These are phyloP conservation scores for Vitis rotundifolia DNA, from an alignment of 164 flowering plant genomes.

Conservation along the genomic window DNA sequence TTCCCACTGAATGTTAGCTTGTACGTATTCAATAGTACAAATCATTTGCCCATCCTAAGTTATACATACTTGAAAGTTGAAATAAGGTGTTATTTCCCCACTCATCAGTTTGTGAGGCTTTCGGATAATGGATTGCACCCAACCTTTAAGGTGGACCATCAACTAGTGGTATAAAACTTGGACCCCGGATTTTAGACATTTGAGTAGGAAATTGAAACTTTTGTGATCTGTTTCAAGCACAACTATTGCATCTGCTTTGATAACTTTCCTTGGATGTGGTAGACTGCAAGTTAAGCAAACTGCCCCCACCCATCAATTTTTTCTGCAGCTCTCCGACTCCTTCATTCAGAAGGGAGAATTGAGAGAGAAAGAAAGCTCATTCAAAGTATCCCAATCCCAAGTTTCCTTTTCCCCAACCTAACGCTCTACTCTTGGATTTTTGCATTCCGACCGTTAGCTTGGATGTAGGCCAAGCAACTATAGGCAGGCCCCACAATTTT, in stretches of 20 bases:
- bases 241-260: not conserved
- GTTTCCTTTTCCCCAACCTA: constrained; percentile 28
- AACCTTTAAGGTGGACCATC: no score
- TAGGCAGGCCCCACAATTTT: constrained; percentile 6
- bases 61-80: no score
- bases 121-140: no score
- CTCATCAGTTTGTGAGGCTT: no score
- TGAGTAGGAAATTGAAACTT: not conserved
- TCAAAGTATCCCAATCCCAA: constrained; percentile 12
- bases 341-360: constrained; percentile 18
- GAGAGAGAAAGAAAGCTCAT: not conserved
- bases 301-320: not conserved
- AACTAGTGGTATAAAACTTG: no score
- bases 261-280: constrained; percentile 10
- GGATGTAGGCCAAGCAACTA: constrained; percentile 28
- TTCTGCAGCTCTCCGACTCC: constrained; percentile 4
- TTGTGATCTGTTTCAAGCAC: not conserved
- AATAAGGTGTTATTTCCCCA: no score
- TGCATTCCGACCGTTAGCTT: constrained; percentile 31
- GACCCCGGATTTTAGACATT: no score
- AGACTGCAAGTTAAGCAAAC: constrained; percentile 52
- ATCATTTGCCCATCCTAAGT: no score
- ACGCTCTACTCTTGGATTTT: constrained; percentile 33
- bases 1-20: no score
- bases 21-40: no score